Evolutionary conservation across 768 basidiomycete species (phyloP).

Genomic region (Russula sp.): DNA sequence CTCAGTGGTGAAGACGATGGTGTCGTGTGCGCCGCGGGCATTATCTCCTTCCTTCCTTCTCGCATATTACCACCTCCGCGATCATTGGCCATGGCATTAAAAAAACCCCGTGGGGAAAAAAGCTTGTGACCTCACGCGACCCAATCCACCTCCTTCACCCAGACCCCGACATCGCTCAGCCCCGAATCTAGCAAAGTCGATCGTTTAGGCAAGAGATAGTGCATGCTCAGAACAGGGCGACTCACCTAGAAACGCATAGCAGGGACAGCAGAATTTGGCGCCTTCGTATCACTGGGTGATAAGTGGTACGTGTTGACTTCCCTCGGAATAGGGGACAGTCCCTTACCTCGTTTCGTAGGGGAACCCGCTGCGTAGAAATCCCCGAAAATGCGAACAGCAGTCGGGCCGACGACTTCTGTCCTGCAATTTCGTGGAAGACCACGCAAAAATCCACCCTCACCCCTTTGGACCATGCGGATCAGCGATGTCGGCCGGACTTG

Average conservation of each 20-base stretch:
- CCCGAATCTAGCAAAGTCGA: not conserved
- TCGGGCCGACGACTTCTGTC: not conserved
- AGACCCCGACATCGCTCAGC: too few species aligned
- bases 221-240: not conserved
- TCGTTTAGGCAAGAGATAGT: not conserved
- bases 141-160: not conserved
- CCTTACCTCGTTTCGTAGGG: not conserved
- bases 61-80: not conserved
- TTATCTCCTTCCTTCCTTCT: not conserved
- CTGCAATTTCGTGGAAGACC: not conserved
- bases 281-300: not conserved
- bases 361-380: not conserved
- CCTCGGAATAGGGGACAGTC: not conserved
- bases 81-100: not conserved
- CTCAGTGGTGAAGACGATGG: not conserved
- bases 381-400: not conserved
- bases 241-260: not conserved
- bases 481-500: too few species aligned
- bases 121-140: conserved; percentile 6
- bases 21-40: not conserved
- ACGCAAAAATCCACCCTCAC: not conserved
- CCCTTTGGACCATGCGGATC: not conserved
- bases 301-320: not conserved
- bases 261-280: not conserved
- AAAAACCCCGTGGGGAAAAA: conserved; percentile 11